Percentiles rank a stretch among this genome's conserved stretches.
Evolutionary conservation across 2,329 filamentous ascomycete species (phyloP).

Genomic region (Remersonia thermophila): DNA sequence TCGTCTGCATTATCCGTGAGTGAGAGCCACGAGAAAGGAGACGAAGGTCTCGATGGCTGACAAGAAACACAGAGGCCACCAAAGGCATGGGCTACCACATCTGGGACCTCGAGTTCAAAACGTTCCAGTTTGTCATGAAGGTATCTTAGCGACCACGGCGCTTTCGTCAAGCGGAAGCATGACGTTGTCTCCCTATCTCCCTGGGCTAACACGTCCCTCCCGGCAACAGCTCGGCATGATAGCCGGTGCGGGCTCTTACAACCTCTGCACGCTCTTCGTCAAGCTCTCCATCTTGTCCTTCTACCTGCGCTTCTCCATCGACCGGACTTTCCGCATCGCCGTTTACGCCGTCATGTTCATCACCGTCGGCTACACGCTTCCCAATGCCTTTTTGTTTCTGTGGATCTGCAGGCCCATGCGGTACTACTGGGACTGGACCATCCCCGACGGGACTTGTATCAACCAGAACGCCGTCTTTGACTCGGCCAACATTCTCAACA

Average conservation of each 20-base stretch:
- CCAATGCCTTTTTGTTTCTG: slow-evolving; percentile 19
- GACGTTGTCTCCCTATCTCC: too few relatives aligned
- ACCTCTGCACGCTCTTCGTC: slow-evolving; percentile 15
- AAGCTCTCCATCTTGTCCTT: slow-evolving; percentile 22
- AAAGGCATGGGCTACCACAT: slow-evolving; percentile 10
- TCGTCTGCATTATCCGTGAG: slow-evolving; percentile 7
- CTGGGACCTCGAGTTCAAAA: slow-evolving; percentile 5
- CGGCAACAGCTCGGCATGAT: slow-evolving; percentile 10
- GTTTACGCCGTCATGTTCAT: slow-evolving; percentile 17
- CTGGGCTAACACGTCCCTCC: background rate
- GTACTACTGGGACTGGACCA: slow-evolving; percentile 17
- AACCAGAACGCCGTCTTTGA: slow-evolving; percentile 30
- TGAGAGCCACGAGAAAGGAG: background rate
- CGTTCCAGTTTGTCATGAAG: slow-evolving; percentile 7
- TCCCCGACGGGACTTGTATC: slow-evolving; percentile 24
- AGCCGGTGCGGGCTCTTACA: slow-evolving; percentile 9
- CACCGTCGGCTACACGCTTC: slow-evolving; percentile 16
- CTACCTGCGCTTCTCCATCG: slow-evolving; percentile 18
- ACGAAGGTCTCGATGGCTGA: background rate
- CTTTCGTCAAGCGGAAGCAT: background rate
- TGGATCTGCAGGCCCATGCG: slow-evolving; percentile 20
- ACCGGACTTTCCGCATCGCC: slow-evolving; percentile 15
- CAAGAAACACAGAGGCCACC: slow-evolving; percentile 4
- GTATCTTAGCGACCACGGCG: background rate
- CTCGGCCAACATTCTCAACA: slow-evolving; percentile 29